Base-by-base conservation (phyloP, 2,329 filamentous ascomycete genomes). In the Amphichorda felina region DNA sequence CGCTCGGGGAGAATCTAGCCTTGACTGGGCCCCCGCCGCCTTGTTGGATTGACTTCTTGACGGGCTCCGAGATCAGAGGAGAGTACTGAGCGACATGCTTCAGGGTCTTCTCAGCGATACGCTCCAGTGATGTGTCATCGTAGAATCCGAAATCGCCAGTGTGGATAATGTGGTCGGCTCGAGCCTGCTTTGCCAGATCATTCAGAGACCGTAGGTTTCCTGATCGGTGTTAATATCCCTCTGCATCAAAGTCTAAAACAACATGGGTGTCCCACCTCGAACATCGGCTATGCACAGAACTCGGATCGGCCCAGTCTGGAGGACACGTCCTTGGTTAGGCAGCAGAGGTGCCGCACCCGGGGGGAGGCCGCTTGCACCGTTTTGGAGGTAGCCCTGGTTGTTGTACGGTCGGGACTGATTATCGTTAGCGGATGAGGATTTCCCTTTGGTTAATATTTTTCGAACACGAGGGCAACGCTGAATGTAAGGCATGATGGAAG, bases 111-210 rank as follows among this genome's bases (percentile, higher is more conserved):
- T 98, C 91, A 28, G 91, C 91, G 65, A 98, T 96, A 53, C 91
- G 82, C 53, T 96, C 89, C 46, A 98, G 68, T 25, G 91, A 98
- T 37, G 81, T 85, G 50, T 94, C 83, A 60, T 98, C 91, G 66
- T 98, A 98, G 66, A 98, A 98, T 43, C 91, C 91, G 57, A 98
- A 98, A 60, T 98, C 91, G 59, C 91, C 91, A 15, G 91, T 98
- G 63, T 98, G 91, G 53, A 98, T 87, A 60, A 98, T 94, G 65
- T 95, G 87, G 63, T 95, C 87, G 50, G 91, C 91, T 56, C 83
- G 83, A 43, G 91, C 89, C 56, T 91, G 83, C 61, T 85, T 93
- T 45, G 91, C 91, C 42, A 98, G 80, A 42, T 96, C 88, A 64
- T 98, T 98, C 51, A 98, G 70, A 46, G 91, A 95, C 63, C 82